phyloP scores from a whole-genome alignment of 2,329 filamentous ascomycete species.

The Aspergillus tubingensis region DNA sequence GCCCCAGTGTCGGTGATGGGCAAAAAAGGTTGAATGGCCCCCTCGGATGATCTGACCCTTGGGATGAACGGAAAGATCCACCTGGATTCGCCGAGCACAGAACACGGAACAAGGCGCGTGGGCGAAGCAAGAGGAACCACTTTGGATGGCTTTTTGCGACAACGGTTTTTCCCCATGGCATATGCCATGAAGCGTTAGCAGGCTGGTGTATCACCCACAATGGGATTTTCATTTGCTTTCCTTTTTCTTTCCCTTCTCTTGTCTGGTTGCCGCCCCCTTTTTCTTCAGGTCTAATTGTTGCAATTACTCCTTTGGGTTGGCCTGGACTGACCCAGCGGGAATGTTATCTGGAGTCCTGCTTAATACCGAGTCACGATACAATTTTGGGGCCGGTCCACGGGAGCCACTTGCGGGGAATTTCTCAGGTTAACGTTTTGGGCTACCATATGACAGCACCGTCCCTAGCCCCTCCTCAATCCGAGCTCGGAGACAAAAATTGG shows the following conservation, averaged over 20 bases:
- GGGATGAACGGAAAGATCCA: conserved; percentile 17
- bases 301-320: not conserved
- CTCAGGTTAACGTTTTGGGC: conserved; percentile 1
- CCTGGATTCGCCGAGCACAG: conserved; percentile 10
- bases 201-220: not conserved
- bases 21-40: conserved; percentile 14
- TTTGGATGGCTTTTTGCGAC: conserved; percentile 1
- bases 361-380: conserved; percentile 11
- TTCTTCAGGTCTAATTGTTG: conserved; percentile 1
- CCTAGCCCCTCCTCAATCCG: not conserved
- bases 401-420: conserved; percentile 7
- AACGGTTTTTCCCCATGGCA: conserved; percentile 9
- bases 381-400: not conserved
- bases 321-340: conserved; percentile 6
- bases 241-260: not conserved
- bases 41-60: conserved; percentile 11
- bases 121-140: conserved; percentile 9
- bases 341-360: conserved; percentile 11
- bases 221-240: not conserved
- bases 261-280: no score
- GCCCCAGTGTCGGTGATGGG: conserved; percentile 6
- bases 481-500: not conserved
- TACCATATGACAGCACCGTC: conserved; percentile 6
- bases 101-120: conserved; percentile 9
- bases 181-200: not conserved